Conservation (phyloP, 257 asterid species). For the Penstemon newberryi region DNA sequence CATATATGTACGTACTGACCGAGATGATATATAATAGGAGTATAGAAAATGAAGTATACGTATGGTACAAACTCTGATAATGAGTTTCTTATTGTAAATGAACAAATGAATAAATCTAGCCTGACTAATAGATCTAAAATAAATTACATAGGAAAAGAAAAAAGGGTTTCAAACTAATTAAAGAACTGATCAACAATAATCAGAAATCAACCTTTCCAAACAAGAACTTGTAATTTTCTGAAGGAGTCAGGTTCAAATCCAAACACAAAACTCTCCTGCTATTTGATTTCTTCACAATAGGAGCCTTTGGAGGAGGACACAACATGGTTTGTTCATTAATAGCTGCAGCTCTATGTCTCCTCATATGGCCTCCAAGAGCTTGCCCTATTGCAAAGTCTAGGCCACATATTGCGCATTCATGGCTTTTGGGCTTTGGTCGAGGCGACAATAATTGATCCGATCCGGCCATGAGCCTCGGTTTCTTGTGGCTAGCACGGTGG, state of each 20-base stretch:
- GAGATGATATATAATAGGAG: no score
- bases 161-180: neutral
- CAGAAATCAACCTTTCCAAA: conserved; percentile 33
- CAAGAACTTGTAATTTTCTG: conserved; percentile 41
- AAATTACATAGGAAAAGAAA: neutral
- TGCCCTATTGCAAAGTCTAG: conserved; percentile 63
- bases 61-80: no score
- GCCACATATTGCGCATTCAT: conserved; percentile 64
- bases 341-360: conserved; percentile 47
- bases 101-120: conserved; percentile 24
- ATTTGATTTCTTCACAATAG: conserved; percentile 47
- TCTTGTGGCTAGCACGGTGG: conserved; percentile 79
- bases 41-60: no score
- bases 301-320: conserved; percentile 32
- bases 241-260: conserved; percentile 69
- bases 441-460: conserved; percentile 15
- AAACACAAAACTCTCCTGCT: conserved; percentile 44
- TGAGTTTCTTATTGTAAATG: neutral
- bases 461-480: conserved; percentile 40
- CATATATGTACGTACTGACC: no score
- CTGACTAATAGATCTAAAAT: neutral
- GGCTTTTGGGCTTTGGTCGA: conserved; percentile 52
- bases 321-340: conserved; percentile 25
- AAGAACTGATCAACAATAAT: conserved; percentile 22
- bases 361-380: conserved; percentile 73